phyloP scores from a whole-genome alignment of 2,329 filamentous ascomycete genomes.

The Fonsecaea pugnacius region DNA sequence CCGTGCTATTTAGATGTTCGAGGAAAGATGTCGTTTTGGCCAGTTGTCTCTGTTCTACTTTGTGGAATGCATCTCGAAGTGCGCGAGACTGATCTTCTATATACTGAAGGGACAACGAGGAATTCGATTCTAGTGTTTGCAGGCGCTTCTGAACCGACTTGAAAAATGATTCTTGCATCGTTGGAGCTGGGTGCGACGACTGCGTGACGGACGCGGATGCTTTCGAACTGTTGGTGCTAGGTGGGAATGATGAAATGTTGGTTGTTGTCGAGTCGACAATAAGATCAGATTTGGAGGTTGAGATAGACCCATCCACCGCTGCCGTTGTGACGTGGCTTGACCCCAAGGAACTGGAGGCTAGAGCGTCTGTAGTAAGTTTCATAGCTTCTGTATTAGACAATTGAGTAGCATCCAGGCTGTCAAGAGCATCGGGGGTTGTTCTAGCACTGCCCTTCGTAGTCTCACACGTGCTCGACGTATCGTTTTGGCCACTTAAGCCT shows the following conservation, averaged over 20 bases:
- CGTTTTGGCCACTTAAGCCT: neutral
- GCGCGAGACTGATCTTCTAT: constrained; percentile 95
- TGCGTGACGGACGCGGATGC: constrained; percentile 50
- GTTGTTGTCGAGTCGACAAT: constrained; percentile 9
- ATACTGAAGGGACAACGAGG: constrained; percentile 89
- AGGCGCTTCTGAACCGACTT: constrained; percentile 94
- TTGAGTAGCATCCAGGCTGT: neutral
- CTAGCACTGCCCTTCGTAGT: neutral
- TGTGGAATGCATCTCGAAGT: constrained; percentile 81
- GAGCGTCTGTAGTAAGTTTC: neutral
- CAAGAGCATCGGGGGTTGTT: neutral
- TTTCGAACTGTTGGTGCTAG: constrained; percentile 29
- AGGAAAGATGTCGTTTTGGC: constrained; percentile 82
- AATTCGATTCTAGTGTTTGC: constrained; percentile 87
- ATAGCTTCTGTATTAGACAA: constrained; percentile 1
- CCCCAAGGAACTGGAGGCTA: neutral
- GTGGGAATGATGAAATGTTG: constrained; percentile 14
- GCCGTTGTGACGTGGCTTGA: neutral
- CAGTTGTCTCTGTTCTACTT: constrained; percentile 84
- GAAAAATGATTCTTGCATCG: constrained; percentile 97
- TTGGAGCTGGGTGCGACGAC: constrained; percentile 66
- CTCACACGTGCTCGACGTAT: neutral
- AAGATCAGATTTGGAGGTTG: constrained; percentile 18
- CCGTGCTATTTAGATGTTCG: constrained; percentile 81
- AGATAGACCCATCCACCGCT: neutral